Evolutionary conservation across 345 rosid species (phyloP), one percentile per base, ranked within the genome.

Genomic region (Aethionema arabicum): DNA sequence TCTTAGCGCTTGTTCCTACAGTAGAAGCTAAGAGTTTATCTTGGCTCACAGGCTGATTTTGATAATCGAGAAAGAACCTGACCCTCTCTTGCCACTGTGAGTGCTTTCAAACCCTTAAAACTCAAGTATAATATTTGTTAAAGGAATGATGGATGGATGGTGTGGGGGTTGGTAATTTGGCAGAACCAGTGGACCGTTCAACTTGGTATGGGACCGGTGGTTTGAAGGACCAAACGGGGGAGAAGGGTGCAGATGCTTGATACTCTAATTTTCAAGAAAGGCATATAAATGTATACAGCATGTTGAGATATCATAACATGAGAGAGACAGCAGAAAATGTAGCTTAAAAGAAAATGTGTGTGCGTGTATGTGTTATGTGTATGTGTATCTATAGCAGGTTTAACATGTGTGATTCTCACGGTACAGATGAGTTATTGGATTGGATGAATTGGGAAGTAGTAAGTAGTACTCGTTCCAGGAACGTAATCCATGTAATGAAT

Each of bases 151-250:
- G 59, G 48, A 14, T 48, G 32, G 21, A 40, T 51, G 65, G 9
- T 69, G 21, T 44, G 47, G 10, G 29, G 51, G 21, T 63, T 8
- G 35, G 32, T n/a, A 38, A 51, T 42, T 58, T 61, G 53, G 40
- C 91, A 87, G 95, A 77, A 87, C 87, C 47, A 80, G 27, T 57
- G 91, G 87, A 45, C 84, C 85, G 50, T 40, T 74, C 40, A 74
- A 84, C 74, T 73, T 79, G 8, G 44, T 44, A 51, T 87, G 95
- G 87, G 95, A 87, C 45, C 71, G 85, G 57, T 87, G 95, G 91
- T 87, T 87, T 72, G 87, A 87, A 73, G 77, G 87, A 66, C 82
- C 85, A 0, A 85, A 77, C 54, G 85, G 84, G 47, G 69, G 83
- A 29, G 75, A 67, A 61, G 87, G 83, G 41, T 87, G 88, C 79